Percentiles rank a stretch among this genome's conserved stretches.
Conservation (phyloP, 2,329 filamentous ascomycete species). For the Trichophyton simii region DNA sequence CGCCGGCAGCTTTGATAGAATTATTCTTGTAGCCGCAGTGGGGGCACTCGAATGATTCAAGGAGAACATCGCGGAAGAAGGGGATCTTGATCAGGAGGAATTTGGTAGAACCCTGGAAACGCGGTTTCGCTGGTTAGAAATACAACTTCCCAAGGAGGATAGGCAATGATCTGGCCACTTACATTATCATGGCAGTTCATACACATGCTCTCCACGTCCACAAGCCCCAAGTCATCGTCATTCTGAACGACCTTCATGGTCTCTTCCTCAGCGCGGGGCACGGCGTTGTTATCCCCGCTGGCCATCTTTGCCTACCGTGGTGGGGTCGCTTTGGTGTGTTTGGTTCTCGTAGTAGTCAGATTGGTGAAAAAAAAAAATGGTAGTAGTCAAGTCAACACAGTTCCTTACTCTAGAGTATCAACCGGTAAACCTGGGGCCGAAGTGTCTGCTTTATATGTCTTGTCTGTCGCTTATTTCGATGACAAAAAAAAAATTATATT, state of each 20-base stretch:
- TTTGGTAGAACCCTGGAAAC: constrained; percentile 59
- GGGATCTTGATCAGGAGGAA: constrained; percentile 86
- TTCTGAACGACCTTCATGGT: constrained; percentile 8
- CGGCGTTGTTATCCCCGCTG: not conserved
- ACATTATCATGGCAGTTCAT: constrained; percentile 79
- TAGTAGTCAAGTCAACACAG: not conserved
- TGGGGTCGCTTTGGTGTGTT: not conserved
- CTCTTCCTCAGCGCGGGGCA: not conserved
- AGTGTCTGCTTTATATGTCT: not conserved
- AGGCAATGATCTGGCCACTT: constrained; percentile 12
- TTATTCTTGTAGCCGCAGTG: constrained; percentile 84
- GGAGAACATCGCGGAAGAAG: constrained; percentile 92
- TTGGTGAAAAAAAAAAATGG: not conserved
- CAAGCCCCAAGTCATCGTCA: constrained; percentile 32
- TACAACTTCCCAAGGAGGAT: constrained; percentile 3
- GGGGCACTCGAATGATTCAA: constrained; percentile 92
- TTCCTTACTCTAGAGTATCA: not conserved
- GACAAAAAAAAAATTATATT: not conserved
- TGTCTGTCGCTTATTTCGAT: not conserved
- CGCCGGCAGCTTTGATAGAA: constrained; percentile 82
- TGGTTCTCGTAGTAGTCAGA: not conserved
- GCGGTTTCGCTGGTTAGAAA: not conserved
- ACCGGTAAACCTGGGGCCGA: not conserved
- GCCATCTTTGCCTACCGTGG: not conserved
- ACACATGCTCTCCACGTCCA: constrained; percentile 56